These are phyloP conservation scores for Leccinum obscurum DNA, from an alignment of 768 basidiomycete species.

Conservation along the genomic window DNA sequence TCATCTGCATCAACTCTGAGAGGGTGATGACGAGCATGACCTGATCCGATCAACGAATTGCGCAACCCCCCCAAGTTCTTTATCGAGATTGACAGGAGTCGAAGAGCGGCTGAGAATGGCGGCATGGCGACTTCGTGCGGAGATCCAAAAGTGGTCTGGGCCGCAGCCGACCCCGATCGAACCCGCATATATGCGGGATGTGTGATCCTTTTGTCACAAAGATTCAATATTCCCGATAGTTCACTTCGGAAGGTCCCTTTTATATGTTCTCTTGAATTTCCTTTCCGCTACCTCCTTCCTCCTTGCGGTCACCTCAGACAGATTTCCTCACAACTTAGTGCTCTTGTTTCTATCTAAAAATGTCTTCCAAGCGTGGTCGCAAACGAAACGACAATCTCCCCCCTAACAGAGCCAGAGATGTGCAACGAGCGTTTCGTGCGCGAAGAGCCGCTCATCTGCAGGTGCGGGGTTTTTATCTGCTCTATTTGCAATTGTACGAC, in stretches of 20 bases:
- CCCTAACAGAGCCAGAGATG: slow-evolving; percentile 76
- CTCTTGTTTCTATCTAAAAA: slow-evolving; percentile 32
- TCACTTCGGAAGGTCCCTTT: slow-evolving; percentile 36
- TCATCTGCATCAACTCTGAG: not conserved
- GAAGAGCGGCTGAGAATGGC: slow-evolving; percentile 19
- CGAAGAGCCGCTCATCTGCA: slow-evolving; percentile 85
- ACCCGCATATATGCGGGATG: slow-evolving; percentile 36
- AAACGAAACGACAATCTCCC: slow-evolving; percentile 69
- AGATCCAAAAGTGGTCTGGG: slow-evolving; percentile 37
- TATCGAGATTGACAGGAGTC: slow-evolving; percentile 27
- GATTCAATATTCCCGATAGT: slow-evolving; percentile 33
- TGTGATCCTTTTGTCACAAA: slow-evolving; percentile 34
- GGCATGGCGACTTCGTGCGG: slow-evolving; percentile 33
- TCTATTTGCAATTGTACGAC: slow-evolving; percentile 42
- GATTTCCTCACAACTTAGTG: slow-evolving; percentile 12
- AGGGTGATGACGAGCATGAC: not conserved
- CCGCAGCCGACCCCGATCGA: slow-evolving; percentile 40
- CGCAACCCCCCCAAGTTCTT: not conserved
- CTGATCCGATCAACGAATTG: not conserved
- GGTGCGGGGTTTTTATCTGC: slow-evolving; percentile 45
- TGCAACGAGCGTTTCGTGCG: slow-evolving; percentile 87
- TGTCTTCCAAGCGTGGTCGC: slow-evolving; percentile 87
- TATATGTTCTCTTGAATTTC: slow-evolving; percentile 40
- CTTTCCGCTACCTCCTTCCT: slow-evolving; percentile 34
- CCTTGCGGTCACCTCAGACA: slow-evolving; percentile 32